phyloP scores from a whole-genome alignment of 495 filamentous ascomycete genomes.

The Penicillium antarcticum region DNA sequence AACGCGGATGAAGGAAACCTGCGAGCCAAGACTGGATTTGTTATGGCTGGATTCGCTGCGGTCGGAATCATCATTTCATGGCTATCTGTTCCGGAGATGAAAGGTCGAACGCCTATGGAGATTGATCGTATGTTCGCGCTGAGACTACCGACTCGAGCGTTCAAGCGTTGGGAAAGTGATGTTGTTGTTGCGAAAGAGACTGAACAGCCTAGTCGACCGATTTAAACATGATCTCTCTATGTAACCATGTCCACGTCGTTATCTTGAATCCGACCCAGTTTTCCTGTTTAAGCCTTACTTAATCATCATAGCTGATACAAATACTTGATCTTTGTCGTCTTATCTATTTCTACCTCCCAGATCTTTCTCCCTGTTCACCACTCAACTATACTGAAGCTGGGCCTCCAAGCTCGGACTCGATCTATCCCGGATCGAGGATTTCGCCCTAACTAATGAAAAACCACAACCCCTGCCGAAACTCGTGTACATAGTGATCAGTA shows the following conservation, averaged over 20 bases:
- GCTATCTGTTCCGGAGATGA: conserved; percentile 35
- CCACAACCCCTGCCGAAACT: too few relatives aligned
- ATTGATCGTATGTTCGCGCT: conserved; percentile 36
- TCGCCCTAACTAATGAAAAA: too few relatives aligned
- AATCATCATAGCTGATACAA: too few relatives aligned
- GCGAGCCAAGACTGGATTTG: conserved; percentile 30
- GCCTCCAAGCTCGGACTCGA: too few relatives aligned
- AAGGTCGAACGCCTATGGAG: conserved; percentile 25
- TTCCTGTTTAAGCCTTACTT: too few relatives aligned
- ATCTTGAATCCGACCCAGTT: too few relatives aligned
- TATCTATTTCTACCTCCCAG: too few relatives aligned
- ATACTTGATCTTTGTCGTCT: too few relatives aligned
- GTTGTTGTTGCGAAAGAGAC: background rate
- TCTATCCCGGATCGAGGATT: too few relatives aligned
- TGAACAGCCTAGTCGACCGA: background rate
- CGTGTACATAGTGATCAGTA: too few relatives aligned
- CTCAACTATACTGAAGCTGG: too few relatives aligned
- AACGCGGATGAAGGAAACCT: conserved; percentile 30
- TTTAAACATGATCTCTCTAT: background rate
- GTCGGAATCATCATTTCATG: conserved; percentile 17
- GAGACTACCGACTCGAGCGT: conserved; percentile 14
- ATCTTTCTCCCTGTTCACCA: too few relatives aligned
- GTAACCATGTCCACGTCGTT: background rate
- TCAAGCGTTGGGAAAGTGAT: conserved; percentile 23
- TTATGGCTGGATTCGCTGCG: conserved; percentile 26